Percentiles rank a stretch among this genome's conserved stretches.
These are phyloP conservation scores for Dendrothele bispora DNA, from an alignment of 768 basidiomycete genomes.

Conservation along the genomic window DNA sequence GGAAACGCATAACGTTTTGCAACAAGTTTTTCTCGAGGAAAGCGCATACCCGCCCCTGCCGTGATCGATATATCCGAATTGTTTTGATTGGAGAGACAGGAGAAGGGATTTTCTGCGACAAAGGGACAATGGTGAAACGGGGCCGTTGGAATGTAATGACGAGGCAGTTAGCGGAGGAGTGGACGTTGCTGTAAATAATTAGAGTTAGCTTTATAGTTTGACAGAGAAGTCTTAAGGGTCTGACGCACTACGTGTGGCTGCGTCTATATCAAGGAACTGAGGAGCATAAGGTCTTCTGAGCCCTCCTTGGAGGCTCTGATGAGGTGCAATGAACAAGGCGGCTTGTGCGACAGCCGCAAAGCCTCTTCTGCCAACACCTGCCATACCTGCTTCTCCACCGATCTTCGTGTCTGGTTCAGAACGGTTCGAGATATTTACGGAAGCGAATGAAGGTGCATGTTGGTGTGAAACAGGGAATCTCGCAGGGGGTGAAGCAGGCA, in stretches of 20 bases:
- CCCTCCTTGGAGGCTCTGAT: slow-evolving; percentile 6
- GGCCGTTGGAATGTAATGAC: slow-evolving; percentile 36
- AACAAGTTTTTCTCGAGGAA: too few relatives aligned
- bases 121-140: slow-evolving; percentile 38
- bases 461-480: neutral
- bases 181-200: slow-evolving; percentile 25
- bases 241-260: slow-evolving; percentile 37
- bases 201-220: slow-evolving; percentile 1
- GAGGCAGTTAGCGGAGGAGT: slow-evolving; percentile 26
- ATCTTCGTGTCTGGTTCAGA: slow-evolving; percentile 63
- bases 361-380: slow-evolving; percentile 84
- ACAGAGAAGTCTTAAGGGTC: neutral
- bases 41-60: too few relatives aligned
- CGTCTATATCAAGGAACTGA: slow-evolving; percentile 47
- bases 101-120: slow-evolving; percentile 17
- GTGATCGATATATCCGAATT: too few relatives aligned
- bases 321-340: slow-evolving; percentile 41
- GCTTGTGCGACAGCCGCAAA: slow-evolving; percentile 76
- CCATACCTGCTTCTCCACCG: slow-evolving; percentile 85
- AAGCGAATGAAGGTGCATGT: slow-evolving; percentile 16
- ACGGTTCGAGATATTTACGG: slow-evolving; percentile 16
- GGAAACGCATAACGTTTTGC: too few relatives aligned
- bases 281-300: slow-evolving; percentile 36
- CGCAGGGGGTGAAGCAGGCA: neutral
- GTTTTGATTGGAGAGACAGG: slow-evolving; percentile 3